phyloP scores from a whole-genome alignment of 306 rosid genomes.

The Begonia fuchsioides region DNA sequence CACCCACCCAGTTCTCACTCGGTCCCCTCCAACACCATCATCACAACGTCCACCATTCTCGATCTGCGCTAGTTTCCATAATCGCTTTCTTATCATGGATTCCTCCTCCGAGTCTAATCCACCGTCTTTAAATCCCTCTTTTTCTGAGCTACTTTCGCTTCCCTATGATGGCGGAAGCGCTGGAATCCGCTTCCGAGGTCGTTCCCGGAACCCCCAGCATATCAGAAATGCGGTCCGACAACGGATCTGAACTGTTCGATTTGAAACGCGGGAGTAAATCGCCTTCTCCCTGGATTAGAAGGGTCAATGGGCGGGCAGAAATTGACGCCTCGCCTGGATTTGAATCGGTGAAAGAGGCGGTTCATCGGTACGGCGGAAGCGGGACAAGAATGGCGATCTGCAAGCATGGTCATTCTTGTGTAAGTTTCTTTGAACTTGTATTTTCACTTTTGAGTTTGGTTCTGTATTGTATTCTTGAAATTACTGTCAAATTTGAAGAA shows the following conservation, averaged over 20 bases:
- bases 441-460: no score
- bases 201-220: slow-evolving; percentile 53
- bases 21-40: slow-evolving; percentile 28
- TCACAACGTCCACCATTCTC: slow-evolving; percentile 36
- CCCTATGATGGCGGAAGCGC: slow-evolving; percentile 32
- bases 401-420: slow-evolving; percentile 38
- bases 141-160: slow-evolving; percentile 7
- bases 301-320: slow-evolving; percentile 59
- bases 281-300: slow-evolving; percentile 28
- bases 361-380: slow-evolving; percentile 67
- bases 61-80: slow-evolving; percentile 17
- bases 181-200: slow-evolving; percentile 18
- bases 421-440: no score
- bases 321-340: slow-evolving; percentile 83
- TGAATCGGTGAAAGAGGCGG: slow-evolving; percentile 89
- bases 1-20: slow-evolving; percentile 32
- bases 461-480: no score
- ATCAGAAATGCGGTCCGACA: slow-evolving; percentile 25
- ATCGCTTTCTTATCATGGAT: slow-evolving; percentile 29
- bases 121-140: slow-evolving; percentile 9
- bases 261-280: slow-evolving; percentile 2
- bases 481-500: no score
- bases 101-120: slow-evolving; percentile 20
- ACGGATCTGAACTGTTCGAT: slow-evolving; percentile 11
- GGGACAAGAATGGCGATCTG: slow-evolving; percentile 53